Conservation (phyloP, 2,329 filamentous ascomycete species). For the Grosmannia huntii region DNA sequence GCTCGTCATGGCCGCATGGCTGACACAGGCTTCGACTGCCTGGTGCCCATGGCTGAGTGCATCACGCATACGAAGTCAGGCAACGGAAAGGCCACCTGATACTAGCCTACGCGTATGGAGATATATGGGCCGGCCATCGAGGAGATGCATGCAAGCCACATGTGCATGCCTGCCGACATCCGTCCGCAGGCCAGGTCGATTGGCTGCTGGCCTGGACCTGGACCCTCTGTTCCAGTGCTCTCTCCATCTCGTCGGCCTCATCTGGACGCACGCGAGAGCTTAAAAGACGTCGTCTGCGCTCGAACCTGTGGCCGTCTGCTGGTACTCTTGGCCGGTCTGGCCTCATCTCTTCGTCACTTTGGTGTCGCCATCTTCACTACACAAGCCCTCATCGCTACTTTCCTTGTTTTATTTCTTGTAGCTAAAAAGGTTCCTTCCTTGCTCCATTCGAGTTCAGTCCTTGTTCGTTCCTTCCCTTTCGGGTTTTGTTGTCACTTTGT, state of each 20-base stretch:
- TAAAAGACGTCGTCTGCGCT: neutral
- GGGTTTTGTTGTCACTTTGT: neutral
- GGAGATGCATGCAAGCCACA: neutral
- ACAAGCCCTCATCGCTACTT: neutral
- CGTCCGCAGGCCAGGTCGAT: neutral
- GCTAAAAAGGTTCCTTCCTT: too few species aligned
- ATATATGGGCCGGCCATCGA: too few species aligned
- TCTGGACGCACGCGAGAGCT: neutral
- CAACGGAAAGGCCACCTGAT: neutral
- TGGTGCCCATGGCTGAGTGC: too few species aligned
- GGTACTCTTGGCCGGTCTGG: neutral
- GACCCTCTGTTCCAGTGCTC: neutral
- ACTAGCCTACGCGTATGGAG: too few species aligned
- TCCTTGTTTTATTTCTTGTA: neutral
- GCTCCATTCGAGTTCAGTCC: neutral
- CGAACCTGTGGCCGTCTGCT: neutral
- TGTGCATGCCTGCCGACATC: neutral
- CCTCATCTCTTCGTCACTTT: neutral
- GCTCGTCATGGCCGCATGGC: too few species aligned
- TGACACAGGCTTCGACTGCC: too few species aligned
- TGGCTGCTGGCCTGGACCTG: neutral
- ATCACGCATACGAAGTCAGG: neutral
- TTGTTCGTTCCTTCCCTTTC: neutral
- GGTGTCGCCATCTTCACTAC: neutral
- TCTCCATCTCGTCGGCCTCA: neutral